Evolutionary conservation across 441 rosid species (phyloP), one percentile per base, ranked within the genome.

Genomic region (Aleurites moluccanus): DNA sequence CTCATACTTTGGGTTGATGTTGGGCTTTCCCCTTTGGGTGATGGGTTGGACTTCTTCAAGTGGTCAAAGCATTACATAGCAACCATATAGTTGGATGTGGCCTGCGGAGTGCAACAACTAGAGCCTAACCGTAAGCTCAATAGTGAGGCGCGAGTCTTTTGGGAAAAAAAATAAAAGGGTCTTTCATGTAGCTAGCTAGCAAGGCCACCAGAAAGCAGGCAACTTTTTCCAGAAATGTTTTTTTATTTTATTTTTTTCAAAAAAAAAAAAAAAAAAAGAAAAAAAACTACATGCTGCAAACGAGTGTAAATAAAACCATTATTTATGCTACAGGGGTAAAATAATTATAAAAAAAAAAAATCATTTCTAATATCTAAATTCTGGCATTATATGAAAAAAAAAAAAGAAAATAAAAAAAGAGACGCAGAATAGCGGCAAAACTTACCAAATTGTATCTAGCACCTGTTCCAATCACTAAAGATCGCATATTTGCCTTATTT

Each of bases 401-500:
- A 11, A 3, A 47, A n/a, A n/a, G n/a, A n/a, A 27, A 59, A 63
- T 9, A 33, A 20, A 64, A 35, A 0, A 4, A 3, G 2, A 14
- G n/a, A n/a, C n/a, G n/a, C 64, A 27, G 6, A 14, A 52, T 15
- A 68, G 60, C 18, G 11, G 33, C 53, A 64, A 44, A 71, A 86
- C 91, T 81, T 62, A 93, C 95, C 97, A 86, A 76, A 83, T 94
- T 92, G 81, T 94, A 94, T 79, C 98, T 97, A 42, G 93, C 86
- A 73, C 98, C 98, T 0, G 94, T 93, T 76, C 99, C 99, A 82
- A 94, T 94, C 56, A 89, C 90, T 80, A 94, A 81, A 44, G 96
- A 91, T 33, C 73, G 67, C 78, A 75, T 76, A 70, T 83, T 89
- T 66, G 89, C 84, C 80, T 82, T 87, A 87, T 88, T 90, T 63